phyloP scores from a whole-genome alignment of 129 eudicot genomes.

The Saposhnikovia divaricata region DNA sequence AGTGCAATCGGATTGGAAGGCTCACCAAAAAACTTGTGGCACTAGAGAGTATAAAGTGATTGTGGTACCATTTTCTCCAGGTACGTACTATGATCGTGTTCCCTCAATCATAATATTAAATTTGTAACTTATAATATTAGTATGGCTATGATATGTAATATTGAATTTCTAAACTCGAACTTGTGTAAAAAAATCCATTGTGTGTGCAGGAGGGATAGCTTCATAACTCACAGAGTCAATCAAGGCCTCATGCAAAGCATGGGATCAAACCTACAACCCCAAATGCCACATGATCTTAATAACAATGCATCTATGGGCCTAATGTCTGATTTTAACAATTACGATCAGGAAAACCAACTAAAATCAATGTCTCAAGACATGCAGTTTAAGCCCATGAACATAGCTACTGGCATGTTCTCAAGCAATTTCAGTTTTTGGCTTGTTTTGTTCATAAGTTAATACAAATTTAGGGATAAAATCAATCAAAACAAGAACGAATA shows the following conservation, averaged over 20 bases:
- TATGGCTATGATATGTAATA: neutral
- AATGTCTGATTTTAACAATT: constrained; percentile 41
- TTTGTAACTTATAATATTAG: too few species aligned
- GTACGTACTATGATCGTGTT: constrained; percentile 12
- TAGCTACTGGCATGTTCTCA: constrained; percentile 56
- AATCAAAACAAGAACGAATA: too few species aligned
- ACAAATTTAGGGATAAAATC: too few species aligned
- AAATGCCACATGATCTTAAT: constrained; percentile 36
- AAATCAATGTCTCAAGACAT: constrained; percentile 55
- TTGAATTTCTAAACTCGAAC: too few species aligned
- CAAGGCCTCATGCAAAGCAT: constrained; percentile 31
- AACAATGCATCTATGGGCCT: constrained; percentile 30
- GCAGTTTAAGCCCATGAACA: constrained; percentile 56
- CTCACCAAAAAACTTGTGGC: constrained; percentile 86
- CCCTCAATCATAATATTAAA: neutral
- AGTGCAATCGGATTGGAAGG: constrained; percentile 86
- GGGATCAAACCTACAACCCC: constrained; percentile 30
- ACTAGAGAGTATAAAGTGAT: constrained; percentile 74
- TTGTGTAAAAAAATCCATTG: neutral
- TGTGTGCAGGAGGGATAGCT: constrained; percentile 66
- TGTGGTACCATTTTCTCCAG: constrained; percentile 90
- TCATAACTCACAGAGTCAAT: constrained; percentile 73
- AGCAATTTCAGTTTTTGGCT: too few species aligned
- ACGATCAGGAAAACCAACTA: constrained; percentile 31
- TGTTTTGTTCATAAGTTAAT: too few species aligned